Evolutionary conservation across 352 stramenopile genomes (phyloP).

Genomic region (Pythium pectinolyticum): DNA sequence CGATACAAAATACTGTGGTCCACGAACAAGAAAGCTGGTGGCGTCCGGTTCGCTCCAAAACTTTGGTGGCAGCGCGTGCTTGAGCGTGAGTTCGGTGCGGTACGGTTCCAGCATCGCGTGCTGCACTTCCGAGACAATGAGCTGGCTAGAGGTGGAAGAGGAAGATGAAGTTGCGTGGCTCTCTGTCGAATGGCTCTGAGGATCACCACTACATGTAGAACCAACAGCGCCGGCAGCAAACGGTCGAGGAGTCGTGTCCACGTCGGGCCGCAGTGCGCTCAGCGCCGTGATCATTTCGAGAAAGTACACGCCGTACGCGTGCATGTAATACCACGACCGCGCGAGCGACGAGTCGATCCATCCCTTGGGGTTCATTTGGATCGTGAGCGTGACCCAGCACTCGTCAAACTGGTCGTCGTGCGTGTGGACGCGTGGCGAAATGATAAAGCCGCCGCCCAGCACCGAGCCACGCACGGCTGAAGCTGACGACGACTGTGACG

Average conservation of each 20-base stretch:
- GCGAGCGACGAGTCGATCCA: conserved; percentile 64
- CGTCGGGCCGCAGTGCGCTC: conserved; percentile 6
- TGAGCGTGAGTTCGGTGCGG: conserved; percentile 58
- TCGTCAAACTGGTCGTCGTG: conserved; percentile 70
- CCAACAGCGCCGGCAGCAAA: background rate
- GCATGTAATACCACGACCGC: conserved; percentile 72
- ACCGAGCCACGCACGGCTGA: conserved; percentile 56
- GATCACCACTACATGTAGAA: conserved; percentile 6
- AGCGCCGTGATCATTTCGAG: conserved; percentile 76
- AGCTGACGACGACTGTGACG: conserved; percentile 16
- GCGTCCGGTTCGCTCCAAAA: conserved; percentile 83
- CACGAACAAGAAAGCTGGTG: conserved; percentile 61
- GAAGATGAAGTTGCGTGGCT: background rate
- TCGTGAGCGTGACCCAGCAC: conserved; percentile 77
- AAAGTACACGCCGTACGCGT: conserved; percentile 72
- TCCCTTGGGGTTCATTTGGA: conserved; percentile 82
- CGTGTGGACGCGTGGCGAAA: conserved; percentile 39
- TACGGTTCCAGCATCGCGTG: conserved; percentile 61
- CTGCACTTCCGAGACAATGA: conserved; percentile 65
- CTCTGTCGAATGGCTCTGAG: conserved; percentile 1
- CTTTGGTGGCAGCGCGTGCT: conserved; percentile 60
- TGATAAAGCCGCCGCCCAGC: conserved; percentile 79
- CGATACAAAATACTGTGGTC: conserved; percentile 63
- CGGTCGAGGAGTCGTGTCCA: conserved; percentile 17
- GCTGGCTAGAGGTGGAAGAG: conserved; percentile 14